These are phyloP conservation scores for Russula virescens DNA, from an alignment of 768 basidiomycete genomes.

Conservation along the genomic window DNA sequence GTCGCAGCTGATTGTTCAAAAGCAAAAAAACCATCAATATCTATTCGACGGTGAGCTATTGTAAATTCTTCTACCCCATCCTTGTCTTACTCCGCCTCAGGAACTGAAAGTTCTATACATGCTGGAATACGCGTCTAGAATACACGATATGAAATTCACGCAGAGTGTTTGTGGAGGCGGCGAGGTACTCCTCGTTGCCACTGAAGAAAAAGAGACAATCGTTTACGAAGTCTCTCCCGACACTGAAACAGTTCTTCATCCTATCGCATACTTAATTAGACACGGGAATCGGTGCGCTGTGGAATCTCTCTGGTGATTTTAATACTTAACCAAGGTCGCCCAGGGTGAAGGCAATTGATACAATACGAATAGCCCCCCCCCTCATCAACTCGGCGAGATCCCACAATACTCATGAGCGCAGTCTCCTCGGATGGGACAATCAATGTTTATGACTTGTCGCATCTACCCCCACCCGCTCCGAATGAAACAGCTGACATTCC, in stretches of 20 bases:
- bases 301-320: not conserved
- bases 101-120: conserved; percentile 72
- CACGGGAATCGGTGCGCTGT: conserved; percentile 76
- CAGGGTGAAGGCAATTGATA: conserved; percentile 80
- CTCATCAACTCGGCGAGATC: conserved; percentile 32
- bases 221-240: conserved; percentile 60
- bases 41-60: conserved; percentile 62
- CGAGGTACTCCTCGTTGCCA: conserved; percentile 75
- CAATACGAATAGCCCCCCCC: conserved; percentile 56
- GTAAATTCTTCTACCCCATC: not conserved
- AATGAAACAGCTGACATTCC: conserved; percentile 24
- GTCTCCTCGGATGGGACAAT: conserved; percentile 89
- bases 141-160: conserved; percentile 81
- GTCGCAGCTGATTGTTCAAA: conserved; percentile 72
- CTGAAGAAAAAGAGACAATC: conserved; percentile 85
- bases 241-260: conserved; percentile 39
- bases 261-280: conserved; percentile 72
- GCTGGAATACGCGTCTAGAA: conserved; percentile 69
- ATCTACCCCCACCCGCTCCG: conserved; percentile 32
- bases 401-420: conserved; percentile 64
- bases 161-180: conserved; percentile 48
- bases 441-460: conserved; percentile 63
- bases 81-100: conserved; percentile 37
- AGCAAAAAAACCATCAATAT: conserved; percentile 70
- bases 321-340: not conserved